phyloP scores from a whole-genome alignment of 208 protist species.

The Angomonas ambiguus region DNA sequence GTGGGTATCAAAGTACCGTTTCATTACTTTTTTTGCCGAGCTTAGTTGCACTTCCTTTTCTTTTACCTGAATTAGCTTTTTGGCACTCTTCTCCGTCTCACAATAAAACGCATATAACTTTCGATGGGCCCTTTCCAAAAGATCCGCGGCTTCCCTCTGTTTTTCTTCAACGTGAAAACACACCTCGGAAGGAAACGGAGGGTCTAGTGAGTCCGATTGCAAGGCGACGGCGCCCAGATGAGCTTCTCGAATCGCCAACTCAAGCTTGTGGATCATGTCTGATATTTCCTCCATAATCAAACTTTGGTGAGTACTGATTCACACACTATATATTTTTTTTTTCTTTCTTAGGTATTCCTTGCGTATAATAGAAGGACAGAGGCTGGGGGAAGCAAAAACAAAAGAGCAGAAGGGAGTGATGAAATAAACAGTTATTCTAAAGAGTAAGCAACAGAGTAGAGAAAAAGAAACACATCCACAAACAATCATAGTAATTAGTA shows the following conservation, averaged over 20 bases:
- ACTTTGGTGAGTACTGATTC: neutral
- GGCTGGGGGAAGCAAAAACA: too few species aligned
- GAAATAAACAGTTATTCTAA: neutral
- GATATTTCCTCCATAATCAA: conserved; percentile 39
- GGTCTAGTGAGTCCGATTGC: conserved; percentile 17
- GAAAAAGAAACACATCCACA: conserved; percentile 2
- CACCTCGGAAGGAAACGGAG: conserved; percentile 3
- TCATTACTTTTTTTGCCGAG: conserved; percentile 42
- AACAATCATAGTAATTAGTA: neutral
- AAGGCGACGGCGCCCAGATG: conserved; percentile 33
- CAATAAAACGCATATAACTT: conserved; percentile 23
- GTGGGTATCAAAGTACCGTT: conserved; percentile 54
- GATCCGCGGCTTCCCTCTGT: conserved; percentile 35
- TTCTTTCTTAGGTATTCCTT: too few species aligned
- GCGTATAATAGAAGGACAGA: too few species aligned
- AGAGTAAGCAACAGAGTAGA: neutral
- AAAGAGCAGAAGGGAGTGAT: neutral
- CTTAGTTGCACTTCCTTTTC: conserved; percentile 30
- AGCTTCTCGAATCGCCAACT: conserved; percentile 30
- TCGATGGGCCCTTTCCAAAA: conserved; percentile 28
- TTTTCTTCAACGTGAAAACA: conserved; percentile 27
- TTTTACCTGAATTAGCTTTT: conserved; percentile 21
- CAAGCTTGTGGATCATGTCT: conserved; percentile 30
- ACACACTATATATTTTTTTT: neutral
- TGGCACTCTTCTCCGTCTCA: conserved; percentile 25